phyloP scores from a whole-genome alignment of 495 filamentous ascomycete species.

The Rostrohypoxylon terebratum region DNA sequence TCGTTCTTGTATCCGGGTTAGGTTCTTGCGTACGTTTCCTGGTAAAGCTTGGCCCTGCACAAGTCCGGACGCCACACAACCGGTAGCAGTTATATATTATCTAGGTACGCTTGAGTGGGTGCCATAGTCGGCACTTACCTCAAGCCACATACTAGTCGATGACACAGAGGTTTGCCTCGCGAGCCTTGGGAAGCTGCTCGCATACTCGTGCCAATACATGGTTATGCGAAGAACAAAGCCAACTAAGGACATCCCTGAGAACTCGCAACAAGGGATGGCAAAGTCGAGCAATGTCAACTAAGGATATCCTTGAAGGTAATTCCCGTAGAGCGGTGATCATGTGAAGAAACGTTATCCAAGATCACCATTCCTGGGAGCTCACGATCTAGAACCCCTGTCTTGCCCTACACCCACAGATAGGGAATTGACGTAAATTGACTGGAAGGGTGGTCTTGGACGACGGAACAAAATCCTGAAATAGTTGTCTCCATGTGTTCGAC shows the following conservation, averaged over 20 bases:
- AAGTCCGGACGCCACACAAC: conserved; percentile 23
- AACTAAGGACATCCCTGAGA: conserved; percentile 3
- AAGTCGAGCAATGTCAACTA: background rate
- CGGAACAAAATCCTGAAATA: conserved; percentile 13
- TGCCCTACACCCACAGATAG: background rate
- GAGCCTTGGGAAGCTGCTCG: conserved; percentile 30
- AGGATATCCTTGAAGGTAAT: background rate
- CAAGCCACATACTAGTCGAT: background rate
- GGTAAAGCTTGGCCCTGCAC: conserved; percentile 6
- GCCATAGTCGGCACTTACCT: background rate
- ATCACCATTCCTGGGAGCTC: background rate
- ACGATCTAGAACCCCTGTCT: conserved; percentile 14
- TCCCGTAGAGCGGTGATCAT: background rate
- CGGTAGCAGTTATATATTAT: conserved; percentile 24
- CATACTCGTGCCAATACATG: conserved; percentile 15
- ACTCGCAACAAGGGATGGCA: background rate
- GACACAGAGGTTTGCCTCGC: conserved; percentile 13
- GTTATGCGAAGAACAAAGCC: conserved; percentile 14
- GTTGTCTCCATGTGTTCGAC: conserved; percentile 11
- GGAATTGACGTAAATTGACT: conserved; percentile 4
- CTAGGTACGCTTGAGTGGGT: background rate
- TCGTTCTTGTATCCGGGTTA: conserved; percentile 19
- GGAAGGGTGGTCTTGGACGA: conserved; percentile 9
- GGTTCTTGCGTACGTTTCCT: background rate
- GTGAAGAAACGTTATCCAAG: background rate